phyloP scores from a whole-genome alignment of 2,329 filamentous ascomycete genomes.

The Pseudocercospora fuligena region DNA sequence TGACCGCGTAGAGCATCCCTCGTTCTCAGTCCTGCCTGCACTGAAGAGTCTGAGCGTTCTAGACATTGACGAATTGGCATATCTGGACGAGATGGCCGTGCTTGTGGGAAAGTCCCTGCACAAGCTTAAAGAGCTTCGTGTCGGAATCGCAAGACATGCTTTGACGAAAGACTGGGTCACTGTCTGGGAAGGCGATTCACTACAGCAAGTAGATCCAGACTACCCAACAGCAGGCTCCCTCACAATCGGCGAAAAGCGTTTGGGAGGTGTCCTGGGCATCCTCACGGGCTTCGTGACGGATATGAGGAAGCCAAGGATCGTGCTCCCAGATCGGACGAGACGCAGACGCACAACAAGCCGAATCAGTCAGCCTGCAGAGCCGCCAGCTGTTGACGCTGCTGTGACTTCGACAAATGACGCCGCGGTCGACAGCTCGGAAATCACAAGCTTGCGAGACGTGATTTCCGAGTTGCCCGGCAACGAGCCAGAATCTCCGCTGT shows the following conservation, averaged over 20 bases:
- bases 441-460: conserved; percentile 25
- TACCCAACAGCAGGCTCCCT: conserved; percentile 52
- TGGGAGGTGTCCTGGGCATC: conserved; percentile 72
- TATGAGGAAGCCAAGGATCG: conserved; percentile 44
- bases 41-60: conserved; percentile 76
- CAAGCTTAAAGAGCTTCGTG: conserved; percentile 70
- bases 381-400: not conserved
- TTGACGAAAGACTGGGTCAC: conserved; percentile 61
- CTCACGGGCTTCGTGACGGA: conserved; percentile 71
- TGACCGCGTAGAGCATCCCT: conserved; percentile 73
- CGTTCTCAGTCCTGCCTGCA: conserved; percentile 76
- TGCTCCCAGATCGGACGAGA: conserved; percentile 30
- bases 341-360: conserved; percentile 18
- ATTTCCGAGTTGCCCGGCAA: conserved; percentile 15
- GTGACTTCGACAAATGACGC: not conserved
- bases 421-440: conserved; percentile 15
- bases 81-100: conserved; percentile 80
- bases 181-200: conserved; percentile 65
- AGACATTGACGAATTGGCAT: conserved; percentile 81
- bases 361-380: conserved; percentile 9
- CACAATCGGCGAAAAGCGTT: conserved; percentile 64
- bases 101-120: conserved; percentile 73
- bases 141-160: conserved; percentile 69
- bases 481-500: conserved; percentile 17
- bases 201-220: conserved; percentile 69